Evolutionary conservation across 768 basidiomycete species (phyloP), one percentile per base, ranked within the genome.

Genomic region (Pulveroboletus sp.): DNA sequence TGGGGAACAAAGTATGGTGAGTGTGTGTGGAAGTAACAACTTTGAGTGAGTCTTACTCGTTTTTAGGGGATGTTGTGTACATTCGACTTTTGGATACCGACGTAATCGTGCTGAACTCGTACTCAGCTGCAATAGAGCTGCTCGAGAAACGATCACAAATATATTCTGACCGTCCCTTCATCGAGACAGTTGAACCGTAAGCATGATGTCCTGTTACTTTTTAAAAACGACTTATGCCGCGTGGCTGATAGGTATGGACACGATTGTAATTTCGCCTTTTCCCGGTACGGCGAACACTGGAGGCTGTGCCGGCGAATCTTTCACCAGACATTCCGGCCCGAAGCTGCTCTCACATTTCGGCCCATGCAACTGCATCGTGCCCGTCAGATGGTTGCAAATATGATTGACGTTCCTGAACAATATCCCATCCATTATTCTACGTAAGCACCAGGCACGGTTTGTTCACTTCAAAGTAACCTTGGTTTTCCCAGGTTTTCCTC

Each of bases 401-500:
- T 59, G 1, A 42, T 59, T 1, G 57, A 59, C 0, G 33, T 39
- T 10, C 47, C 53, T 2, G 29, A 43, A 0, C 24, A 29, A 25
- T 55, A 49, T 31, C 6, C 43, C 4, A 35, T 29, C 27, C 45
- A 56, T 39, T 56, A 19, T 32, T 24, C 40, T 5, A 56, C 40
- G 29, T 55, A 23, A 45, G 49, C 11, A 19, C 7, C 20, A 13
- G 8, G 0, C 14, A 27, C 10, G 16, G 37, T n/a, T 11, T 29
- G 7, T n/a, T n/a, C n/a, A n/a, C n/a, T n/a, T n/a, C n/a, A n/a
- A 39, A 27, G 24, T 33, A 32, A 49, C 33, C 0, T 10, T 14
- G 7, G 12, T n/a, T 20, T 12, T 2, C 21, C n/a, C 42, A 70
- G 72, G 33, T 55, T 63, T 31, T 56, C 72, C 7, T 62, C 57